Conservation (phyloP, 2,329 filamentous ascomycete genomes). For the Aspergillus sp. region DNA sequence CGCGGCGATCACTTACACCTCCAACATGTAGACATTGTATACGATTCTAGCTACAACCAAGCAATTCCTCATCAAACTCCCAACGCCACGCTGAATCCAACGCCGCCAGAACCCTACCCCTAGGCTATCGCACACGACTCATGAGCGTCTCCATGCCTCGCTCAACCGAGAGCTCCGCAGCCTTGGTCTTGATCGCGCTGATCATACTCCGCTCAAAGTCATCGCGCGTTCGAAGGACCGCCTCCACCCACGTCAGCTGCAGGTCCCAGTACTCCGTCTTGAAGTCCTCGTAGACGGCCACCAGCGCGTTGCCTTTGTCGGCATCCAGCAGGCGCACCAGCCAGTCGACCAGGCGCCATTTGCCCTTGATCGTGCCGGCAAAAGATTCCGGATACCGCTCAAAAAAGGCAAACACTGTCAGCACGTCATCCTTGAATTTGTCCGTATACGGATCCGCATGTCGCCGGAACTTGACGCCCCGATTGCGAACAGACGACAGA, state of each 20-base stretch:
- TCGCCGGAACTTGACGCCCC: conserved; percentile 82
- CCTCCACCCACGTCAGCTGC: conserved; percentile 93
- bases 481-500: conserved; percentile 81
- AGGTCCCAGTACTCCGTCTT: conserved; percentile 90
- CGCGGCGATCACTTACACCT: no score
- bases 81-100: conserved; percentile 20
- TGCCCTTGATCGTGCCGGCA: conserved; percentile 75
- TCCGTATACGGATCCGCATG: conserved; percentile 78
- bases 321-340: conserved; percentile 76
- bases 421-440: conserved; percentile 90
- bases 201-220: conserved; percentile 93
- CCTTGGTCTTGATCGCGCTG: conserved; percentile 80
- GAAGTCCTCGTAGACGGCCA: conserved; percentile 77
- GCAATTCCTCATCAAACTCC: conserved; percentile 8
- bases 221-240: conserved; percentile 79
- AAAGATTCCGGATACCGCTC: conserved; percentile 67
- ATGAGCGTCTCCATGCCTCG: conserved; percentile 89
- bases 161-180: conserved; percentile 79
- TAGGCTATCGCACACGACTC: conserved; percentile 70
- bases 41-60: no score
- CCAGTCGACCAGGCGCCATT: conserved; percentile 86
- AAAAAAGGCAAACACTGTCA: conserved; percentile 89
- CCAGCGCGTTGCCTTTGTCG: conserved; percentile 69
- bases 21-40: no score
- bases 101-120: conserved; percentile 38